Conservation (phyloP, 2,329 filamentous ascomycete genomes). For the Macrophomina phaseolina region DNA sequence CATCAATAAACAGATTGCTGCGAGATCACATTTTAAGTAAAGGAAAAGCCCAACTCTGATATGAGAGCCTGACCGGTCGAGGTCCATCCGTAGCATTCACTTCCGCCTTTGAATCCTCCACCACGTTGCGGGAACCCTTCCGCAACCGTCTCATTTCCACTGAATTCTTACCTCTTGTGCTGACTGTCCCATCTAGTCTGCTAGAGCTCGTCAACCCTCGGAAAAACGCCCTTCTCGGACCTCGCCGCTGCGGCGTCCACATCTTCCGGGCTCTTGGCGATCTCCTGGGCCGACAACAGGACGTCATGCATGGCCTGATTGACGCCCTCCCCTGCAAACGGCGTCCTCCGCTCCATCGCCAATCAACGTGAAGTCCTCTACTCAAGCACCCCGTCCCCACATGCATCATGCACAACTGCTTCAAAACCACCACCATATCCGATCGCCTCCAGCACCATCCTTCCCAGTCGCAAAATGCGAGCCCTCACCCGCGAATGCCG, state of each 20-base stretch:
- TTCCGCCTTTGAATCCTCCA: background rate
- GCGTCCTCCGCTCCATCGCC: constrained; percentile 66
- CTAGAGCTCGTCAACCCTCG: constrained; percentile 38
- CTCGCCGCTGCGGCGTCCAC: constrained; percentile 39
- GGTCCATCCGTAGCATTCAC: background rate
- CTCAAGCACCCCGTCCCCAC: constrained; percentile 54
- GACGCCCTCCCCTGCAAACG: constrained; percentile 65
- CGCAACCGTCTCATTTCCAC: constrained; percentile 44
- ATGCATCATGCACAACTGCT: constrained; percentile 42
- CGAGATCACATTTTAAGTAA: no score
- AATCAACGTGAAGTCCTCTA: constrained; percentile 58
- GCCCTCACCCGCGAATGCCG: constrained; percentile 50
- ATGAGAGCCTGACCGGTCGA: background rate
- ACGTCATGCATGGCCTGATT: constrained; percentile 64
- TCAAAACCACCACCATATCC: constrained; percentile 50
- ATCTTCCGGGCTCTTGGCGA: background rate
- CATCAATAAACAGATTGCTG: no score
- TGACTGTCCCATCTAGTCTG: constrained; percentile 38
- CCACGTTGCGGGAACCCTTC: constrained; percentile 37
- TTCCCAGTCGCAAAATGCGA: constrained; percentile 17
- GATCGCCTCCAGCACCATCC: constrained; percentile 55
- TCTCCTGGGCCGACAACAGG: constrained; percentile 50
- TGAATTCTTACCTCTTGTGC: background rate
- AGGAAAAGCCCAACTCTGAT: background rate
- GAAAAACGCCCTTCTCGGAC: constrained; percentile 17